These are phyloP conservation scores for Daldinia sp. DNA, from an alignment of 2,329 filamentous ascomycete genomes.

Conservation along the genomic window DNA sequence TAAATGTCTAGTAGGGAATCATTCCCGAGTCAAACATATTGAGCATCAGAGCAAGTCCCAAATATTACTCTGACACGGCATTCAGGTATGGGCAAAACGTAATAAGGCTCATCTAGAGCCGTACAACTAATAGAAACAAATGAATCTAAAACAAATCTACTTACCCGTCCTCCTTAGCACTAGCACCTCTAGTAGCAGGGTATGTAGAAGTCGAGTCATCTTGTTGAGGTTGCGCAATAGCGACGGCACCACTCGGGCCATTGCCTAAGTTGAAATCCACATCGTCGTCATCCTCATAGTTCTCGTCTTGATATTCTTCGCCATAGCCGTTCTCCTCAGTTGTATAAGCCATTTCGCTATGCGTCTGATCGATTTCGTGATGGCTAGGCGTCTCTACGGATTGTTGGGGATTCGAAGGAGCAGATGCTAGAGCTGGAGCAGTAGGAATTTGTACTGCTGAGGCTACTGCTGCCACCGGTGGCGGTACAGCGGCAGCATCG, in stretches of 20 bases:
- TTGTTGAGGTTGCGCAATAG: constrained; percentile 45
- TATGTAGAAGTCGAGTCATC: constrained; percentile 47
- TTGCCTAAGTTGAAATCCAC: constrained; percentile 67
- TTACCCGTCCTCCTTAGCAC: constrained; percentile 94
- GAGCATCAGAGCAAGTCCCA: constrained; percentile 10
- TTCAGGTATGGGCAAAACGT: constrained; percentile 14
- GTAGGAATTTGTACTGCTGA: constrained; percentile 35
- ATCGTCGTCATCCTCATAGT: constrained; percentile 64
- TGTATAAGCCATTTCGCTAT: constrained; percentile 42
- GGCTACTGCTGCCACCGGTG: constrained; percentile 45
- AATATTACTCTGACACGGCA: constrained; percentile 15
- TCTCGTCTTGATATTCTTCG: constrained; percentile 55
- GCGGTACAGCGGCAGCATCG: constrained; percentile 56
- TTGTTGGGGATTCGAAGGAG: constrained; percentile 35
- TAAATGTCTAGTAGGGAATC: constrained; percentile 28
- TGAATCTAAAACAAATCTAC: constrained; percentile 51
- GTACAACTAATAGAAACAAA: constrained; percentile 23
- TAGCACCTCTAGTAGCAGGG: constrained; percentile 61
- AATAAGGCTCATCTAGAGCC: constrained; percentile 29
- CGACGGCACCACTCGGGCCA: constrained; percentile 44
- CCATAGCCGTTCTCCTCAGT: constrained; percentile 48
- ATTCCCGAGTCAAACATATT: constrained; percentile 12
- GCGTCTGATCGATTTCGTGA: constrained; percentile 45
- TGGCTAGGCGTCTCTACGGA: constrained; percentile 48
- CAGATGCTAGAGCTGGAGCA: constrained; percentile 38